Percentiles rank a stretch among this genome's conserved stretches.
These are phyloP conservation scores for Hypoxylon sp. DNA, from an alignment of 2,329 filamentous ascomycete species.

Conservation along the genomic window DNA sequence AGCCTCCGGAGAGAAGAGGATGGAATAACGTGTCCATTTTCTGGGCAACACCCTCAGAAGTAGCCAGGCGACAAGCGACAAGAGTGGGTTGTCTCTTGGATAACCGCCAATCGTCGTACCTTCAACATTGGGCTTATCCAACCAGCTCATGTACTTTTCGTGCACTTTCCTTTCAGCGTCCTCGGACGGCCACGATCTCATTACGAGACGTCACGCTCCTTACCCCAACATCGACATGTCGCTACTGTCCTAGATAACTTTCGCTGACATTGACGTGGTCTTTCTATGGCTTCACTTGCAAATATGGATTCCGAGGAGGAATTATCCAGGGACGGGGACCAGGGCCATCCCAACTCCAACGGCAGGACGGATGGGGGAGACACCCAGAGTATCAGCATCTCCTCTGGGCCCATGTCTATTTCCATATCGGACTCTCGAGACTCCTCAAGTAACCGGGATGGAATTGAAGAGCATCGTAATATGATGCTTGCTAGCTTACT, in stretches of 20 bases:
- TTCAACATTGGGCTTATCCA: background rate
- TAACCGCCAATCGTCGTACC: background rate
- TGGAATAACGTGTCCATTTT: conserved; percentile 25
- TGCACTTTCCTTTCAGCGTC: conserved; percentile 3
- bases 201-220: conserved; percentile 1
- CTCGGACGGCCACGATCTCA: conserved; percentile 8
- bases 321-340: conserved; percentile 8
- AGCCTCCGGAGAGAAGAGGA: conserved; percentile 8
- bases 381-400: conserved; percentile 34
- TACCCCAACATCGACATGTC: conserved; percentile 20
- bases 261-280: conserved; percentile 2
- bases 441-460: conserved; percentile 32
- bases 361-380: conserved; percentile 26
- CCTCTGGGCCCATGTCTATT: conserved; percentile 30
- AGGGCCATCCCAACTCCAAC: conserved; percentile 1
- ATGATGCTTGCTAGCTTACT: conserved; percentile 55
- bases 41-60: background rate
- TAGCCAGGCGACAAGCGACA: conserved; percentile 10
- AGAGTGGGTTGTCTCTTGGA: background rate
- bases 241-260: background rate
- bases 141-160: conserved; percentile 13
- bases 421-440: conserved; percentile 33
- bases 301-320: conserved; percentile 33
- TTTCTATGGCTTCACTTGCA: background rate
- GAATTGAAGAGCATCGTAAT: conserved; percentile 52